Percentiles rank a stretch among this genome's conserved stretches.
phyloP scores from a whole-genome alignment of 1,284 basidiomycete genomes.

The Cutaneotrichosporon spelunceum region DNA sequence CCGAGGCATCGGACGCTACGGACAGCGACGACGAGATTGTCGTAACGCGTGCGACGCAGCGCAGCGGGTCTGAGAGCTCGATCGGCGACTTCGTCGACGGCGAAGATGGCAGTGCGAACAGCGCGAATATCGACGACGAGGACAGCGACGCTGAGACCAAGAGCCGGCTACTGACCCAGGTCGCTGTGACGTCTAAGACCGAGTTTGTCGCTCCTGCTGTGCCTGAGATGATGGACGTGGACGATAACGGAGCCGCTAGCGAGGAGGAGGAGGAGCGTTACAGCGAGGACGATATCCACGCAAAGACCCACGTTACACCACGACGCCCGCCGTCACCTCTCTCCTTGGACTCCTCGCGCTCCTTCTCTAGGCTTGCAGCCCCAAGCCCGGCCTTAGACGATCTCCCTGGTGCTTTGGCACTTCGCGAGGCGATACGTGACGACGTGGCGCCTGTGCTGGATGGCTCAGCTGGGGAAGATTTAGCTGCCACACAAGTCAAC shows the following conservation, averaged over 20 bases:
- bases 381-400: slow-evolving; percentile 11
- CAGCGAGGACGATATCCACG: slow-evolving; percentile 7
- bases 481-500: slow-evolving; percentile 12
- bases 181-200: slow-evolving; percentile 5
- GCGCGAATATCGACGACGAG: slow-evolving; percentile 17
- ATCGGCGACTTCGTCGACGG: slow-evolving; percentile 38
- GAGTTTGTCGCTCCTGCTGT: neutral
- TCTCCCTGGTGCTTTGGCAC: slow-evolving; percentile 17
- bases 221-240: slow-evolving; percentile 15
- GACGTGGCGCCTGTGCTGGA: slow-evolving; percentile 8
- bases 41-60: slow-evolving; percentile 5
- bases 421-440: slow-evolving; percentile 23
- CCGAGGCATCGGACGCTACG: slow-evolving; percentile 18
- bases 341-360: slow-evolving; percentile 6
- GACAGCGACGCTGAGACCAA: slow-evolving; percentile 17
- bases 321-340: neutral
- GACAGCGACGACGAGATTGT: slow-evolving; percentile 23
- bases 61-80: slow-evolving; percentile 33
- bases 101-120: neutral
- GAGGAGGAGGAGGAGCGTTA: slow-evolving; percentile 3
- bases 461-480: neutral
- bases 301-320: neutral
- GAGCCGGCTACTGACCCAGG: slow-evolving; percentile 4
- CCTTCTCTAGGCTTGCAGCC: slow-evolving; percentile 6
- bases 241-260: slow-evolving; percentile 1